Base-by-base conservation (phyloP, 352 stramenopile genomes). In the Phytophthora pini region DNA sequence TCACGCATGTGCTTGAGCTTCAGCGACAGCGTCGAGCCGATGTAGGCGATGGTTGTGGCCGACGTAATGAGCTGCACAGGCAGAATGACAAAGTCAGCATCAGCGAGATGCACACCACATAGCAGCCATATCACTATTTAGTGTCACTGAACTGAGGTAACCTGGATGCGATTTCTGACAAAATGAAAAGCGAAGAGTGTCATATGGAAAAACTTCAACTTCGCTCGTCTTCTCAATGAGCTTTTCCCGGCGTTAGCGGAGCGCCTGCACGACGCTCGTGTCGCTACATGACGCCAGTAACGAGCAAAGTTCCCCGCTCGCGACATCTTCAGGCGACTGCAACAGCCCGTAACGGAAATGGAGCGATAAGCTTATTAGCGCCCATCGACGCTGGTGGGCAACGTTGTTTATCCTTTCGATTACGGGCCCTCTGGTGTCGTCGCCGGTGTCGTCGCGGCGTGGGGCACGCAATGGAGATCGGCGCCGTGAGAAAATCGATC, bases 1-100 rank as follows among this genome's bases (percentile, higher is more conserved):
- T 90, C 84, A 61, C 86, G 86, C 65, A 88, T 71, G 65, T 93
- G 84, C 70, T 94, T 92, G 43, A 95, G 80, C 72, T 89, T 89
- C 29, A 95, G 72, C 52, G 87, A 95, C 20, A 94, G 66, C 63
- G 82, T 93, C 53, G 85, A 79, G 64, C 89, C 89, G 69, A 97
- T 94, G 78, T 94, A 97, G 39, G 95, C 87, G 70, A 97, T 97
- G 38, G 77, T 9, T 11, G 87, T 90, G 36, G 89, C 85, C 26
- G 85, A 93, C 54, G 79, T 80, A 63, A 97, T 94, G 56, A 97
- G 76, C 70, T 95, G 86, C 49, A 95, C 68, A 8, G 85, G 82
- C 54, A 20, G 17, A 0, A 20, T 20, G 17, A 20, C 17, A 20
- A 20, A 20, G 17, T 0, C 17, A 17, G 17, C 17, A 17, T 17